Evolutionary conservation across 108 stramenopile genomes (phyloP), one percentile per base, ranked within the genome.

Genomic region (Nitzschia sp.): DNA sequence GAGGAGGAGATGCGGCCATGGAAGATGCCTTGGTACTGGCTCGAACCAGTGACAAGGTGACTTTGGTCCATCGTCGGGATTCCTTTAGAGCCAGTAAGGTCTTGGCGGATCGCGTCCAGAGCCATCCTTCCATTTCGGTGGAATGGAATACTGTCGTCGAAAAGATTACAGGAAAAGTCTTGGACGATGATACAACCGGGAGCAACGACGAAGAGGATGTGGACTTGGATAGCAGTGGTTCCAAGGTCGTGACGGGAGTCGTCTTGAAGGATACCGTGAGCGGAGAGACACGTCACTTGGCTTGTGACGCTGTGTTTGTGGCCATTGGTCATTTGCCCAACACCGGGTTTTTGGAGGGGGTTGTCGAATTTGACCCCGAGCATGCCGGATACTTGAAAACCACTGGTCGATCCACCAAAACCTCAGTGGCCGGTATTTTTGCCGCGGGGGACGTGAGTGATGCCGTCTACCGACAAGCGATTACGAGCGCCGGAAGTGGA

Each of bases 1-100:
- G 97, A 21, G 97, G 97, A 16, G 97, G 97, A 50, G 97, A 98
- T 76, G 76, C 95, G 17, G 97, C 97, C 63, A 96, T 97, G 94
- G 96, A 97, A 75, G 96, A 97, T 82, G 96, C 96, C 0, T 76
- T 98, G 17, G 93, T 96, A 22, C 76, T 98, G 75, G 93, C 96
- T 0, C 69, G 93, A 23, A 95, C 91, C 15, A 81, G 74, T 58
- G 58, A 80, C 56, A 76, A 73, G 53, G 97, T 98, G 53, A 97
- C 95, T 23, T 35, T 98, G 30, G 70, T 98, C 48, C 96, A 97
- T 77, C 90, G 97, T 45, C 63, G 97, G 45, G 96, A 97, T 66
- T 68, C 77, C 17, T 97, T 98, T 61, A 78, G 97, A 30, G 94
- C 97, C 25, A 90, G 89, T 50, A 93, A 89, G 76, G 81, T 96